Evolutionary conservation across 2,329 filamentous ascomycete species (phyloP).

Genomic region (Lithohypha guttulata): DNA sequence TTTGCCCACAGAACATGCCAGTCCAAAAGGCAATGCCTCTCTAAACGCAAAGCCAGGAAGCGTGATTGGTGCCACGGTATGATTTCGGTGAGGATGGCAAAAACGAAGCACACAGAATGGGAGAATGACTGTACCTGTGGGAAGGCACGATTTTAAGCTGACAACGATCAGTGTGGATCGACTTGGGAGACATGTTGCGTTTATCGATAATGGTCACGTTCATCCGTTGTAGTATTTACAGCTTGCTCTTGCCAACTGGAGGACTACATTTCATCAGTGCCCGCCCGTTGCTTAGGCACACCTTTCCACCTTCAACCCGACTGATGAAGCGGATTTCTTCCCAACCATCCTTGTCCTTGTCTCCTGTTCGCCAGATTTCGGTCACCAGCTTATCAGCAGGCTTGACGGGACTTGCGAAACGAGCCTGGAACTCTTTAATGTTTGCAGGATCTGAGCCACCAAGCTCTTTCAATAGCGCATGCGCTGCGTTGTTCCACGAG

Average conservation of each 20-base stretch:
- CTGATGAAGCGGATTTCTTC: constrained; percentile 78
- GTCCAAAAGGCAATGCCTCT: too few relatives aligned
- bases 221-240: constrained; percentile 35
- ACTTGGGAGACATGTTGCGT: too few relatives aligned
- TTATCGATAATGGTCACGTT: background rate
- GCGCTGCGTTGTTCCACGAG: constrained; percentile 71
- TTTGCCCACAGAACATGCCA: too few relatives aligned
- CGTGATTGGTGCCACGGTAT: too few relatives aligned
- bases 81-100: too few relatives aligned
- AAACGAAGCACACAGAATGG: too few relatives aligned
- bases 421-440: constrained; percentile 76
- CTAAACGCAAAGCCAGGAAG: too few relatives aligned
- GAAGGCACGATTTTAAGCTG: too few relatives aligned
- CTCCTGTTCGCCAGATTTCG: constrained; percentile 69
- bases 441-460: constrained; percentile 70
- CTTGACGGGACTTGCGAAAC: constrained; percentile 75
- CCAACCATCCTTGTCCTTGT: constrained; percentile 53
- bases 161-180: too few relatives aligned
- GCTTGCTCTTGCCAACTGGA: constrained; percentile 50
- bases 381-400: constrained; percentile 74
- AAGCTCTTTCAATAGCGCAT: constrained; percentile 60
- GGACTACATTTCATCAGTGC: constrained; percentile 56
- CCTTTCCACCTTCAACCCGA: constrained; percentile 64
- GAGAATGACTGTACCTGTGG: too few relatives aligned
- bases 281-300: constrained; percentile 76